These are phyloP conservation scores for Lactifluus piperatus DNA, from an alignment of 768 basidiomycete genomes.

Conservation along the genomic window DNA sequence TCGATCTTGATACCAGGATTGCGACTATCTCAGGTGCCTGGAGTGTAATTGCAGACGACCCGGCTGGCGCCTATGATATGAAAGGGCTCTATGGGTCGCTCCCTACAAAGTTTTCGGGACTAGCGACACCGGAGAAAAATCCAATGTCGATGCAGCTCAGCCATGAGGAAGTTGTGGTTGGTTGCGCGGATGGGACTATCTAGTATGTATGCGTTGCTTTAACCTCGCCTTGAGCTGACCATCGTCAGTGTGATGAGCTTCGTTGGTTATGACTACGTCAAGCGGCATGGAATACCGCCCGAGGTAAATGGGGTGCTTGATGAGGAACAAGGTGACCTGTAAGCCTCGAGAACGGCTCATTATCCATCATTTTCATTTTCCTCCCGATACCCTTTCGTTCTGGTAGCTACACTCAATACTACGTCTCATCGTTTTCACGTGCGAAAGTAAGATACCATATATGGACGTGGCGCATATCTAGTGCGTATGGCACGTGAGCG, in stretches of 20 bases:
- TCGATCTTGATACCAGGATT: conserved; percentile 59
- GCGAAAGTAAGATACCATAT: background rate
- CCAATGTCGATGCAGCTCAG: conserved; percentile 92
- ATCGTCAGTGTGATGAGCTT: conserved; percentile 48
- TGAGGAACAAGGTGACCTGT: background rate
- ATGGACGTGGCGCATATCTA: too few species aligned
- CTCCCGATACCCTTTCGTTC: background rate
- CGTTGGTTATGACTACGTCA: conserved; percentile 48
- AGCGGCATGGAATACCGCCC: conserved; percentile 20
- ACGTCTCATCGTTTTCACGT: too few species aligned
- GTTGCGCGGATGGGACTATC: conserved; percentile 86
- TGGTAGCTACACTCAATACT: background rate
- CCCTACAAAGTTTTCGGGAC: conserved; percentile 62
- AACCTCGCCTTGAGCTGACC: conserved; percentile 10
- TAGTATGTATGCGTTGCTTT: conserved; percentile 47
- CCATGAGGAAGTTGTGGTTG: conserved; percentile 86
- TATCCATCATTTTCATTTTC: background rate
- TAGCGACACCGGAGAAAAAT: conserved; percentile 86
- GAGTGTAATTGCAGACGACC: conserved; percentile 49
- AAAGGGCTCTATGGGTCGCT: conserved; percentile 55
- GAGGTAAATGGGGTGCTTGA: background rate
- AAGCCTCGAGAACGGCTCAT: background rate
- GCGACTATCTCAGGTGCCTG: conserved; percentile 68
- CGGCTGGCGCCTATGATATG: conserved; percentile 30
- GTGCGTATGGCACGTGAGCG: background rate